Percentiles rank a stretch among this genome's conserved stretches.
Evolutionary conservation across 257 asterid genomes (phyloP).

Genomic region (Scutellaria baicalensis): DNA sequence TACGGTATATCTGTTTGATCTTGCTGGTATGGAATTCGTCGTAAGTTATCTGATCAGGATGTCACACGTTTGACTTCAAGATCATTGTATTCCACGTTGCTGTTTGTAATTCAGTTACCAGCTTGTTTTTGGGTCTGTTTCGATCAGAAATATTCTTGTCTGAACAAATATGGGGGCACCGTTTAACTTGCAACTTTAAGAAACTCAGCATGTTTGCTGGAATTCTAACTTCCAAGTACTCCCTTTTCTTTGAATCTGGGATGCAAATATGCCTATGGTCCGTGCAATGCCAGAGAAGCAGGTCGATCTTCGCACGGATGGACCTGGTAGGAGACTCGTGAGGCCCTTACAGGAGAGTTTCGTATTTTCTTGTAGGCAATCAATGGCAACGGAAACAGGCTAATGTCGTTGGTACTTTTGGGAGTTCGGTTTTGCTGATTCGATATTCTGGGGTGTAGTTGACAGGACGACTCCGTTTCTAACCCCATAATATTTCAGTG

Average conservation of each 20-base stretch:
- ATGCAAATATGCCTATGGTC: too few relatives aligned
- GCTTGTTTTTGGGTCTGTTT: background rate
- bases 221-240: too few relatives aligned
- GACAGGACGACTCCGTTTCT: too few relatives aligned
- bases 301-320: background rate
- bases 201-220: too few relatives aligned
- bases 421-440: background rate
- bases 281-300: background rate
- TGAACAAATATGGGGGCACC: background rate
- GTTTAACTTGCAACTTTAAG: too few relatives aligned
- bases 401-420: background rate
- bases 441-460: background rate
- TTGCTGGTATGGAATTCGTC: background rate
- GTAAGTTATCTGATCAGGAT: background rate
- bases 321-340: background rate
- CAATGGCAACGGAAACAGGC: background rate
- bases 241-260: too few relatives aligned
- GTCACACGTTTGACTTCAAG: background rate
- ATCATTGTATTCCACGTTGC: background rate
- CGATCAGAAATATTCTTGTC: background rate
- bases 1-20: background rate
- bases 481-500: too few relatives aligned
- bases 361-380: background rate
- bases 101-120: background rate
- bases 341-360: background rate